Base-by-base conservation (phyloP, 2,329 filamentous ascomycete genomes). In the Pseudocercospora crystallina region DNA sequence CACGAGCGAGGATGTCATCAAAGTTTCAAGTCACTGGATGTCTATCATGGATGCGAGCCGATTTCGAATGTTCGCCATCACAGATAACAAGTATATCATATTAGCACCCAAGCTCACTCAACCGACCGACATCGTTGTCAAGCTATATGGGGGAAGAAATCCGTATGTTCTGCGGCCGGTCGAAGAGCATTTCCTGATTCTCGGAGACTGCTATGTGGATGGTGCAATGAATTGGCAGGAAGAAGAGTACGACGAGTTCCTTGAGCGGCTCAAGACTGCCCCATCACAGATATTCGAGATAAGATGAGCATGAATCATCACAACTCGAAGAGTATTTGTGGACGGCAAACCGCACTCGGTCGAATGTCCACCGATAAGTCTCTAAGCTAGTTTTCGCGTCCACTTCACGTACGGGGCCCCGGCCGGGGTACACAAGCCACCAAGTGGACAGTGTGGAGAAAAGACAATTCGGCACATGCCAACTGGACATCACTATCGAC, bases 181-280 rank as follows among this genome's bases (percentile, higher is more conserved):
- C 10, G 43, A 13, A 8, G 2, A 36, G 20, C 10, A 36, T 13
- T 45, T 36, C 26, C n/a, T 36, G 3, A n/a, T 45, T 2, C n/a
- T 45, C n/a, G 43, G 43, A 30, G 8, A 15, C 20, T 45, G 43
- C 32, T 45, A 45, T 20, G 17, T 45, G 8, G 33, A 45, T 37
- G 33, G 33, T 1, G 12, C 20, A 10, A 45, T 45, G 43, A 12
- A 10, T 9, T 14, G 15, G 31, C 43, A 36, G 5, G 43, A 36
- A 13, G 13, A 34, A 5, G 20, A 26, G 7, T 34, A 12, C 15
- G 32, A 45, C 5, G 43, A 45, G 3, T 35, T 45, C 38, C 11
- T 10, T n/a, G 12, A 9, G 26, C 26, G 26, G n/a, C n/a, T 41
- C 10, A n/a, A 29, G 17, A n/a, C 20, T 17, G 13, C 15, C 8